Percentiles rank a stretch among this genome's conserved stretches.
Evolutionary conservation across 2,329 filamentous ascomycete genomes (phyloP).

Genomic region (Pseudocercospora crystallina): DNA sequence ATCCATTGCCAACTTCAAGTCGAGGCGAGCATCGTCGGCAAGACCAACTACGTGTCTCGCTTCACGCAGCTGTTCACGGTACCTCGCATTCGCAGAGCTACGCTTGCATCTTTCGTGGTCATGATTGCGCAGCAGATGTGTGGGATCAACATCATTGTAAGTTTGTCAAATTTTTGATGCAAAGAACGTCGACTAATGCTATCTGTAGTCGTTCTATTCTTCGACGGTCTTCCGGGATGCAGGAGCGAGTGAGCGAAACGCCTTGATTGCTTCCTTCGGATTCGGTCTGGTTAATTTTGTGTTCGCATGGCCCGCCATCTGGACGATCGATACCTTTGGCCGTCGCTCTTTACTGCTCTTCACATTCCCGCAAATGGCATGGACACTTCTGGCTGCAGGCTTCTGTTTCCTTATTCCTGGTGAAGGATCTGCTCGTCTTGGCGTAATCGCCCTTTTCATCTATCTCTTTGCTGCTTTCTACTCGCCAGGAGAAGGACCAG

Average conservation of each 20-base stretch:
- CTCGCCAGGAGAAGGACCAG: constrained; percentile 48
- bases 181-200: no score
- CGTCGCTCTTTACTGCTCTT: constrained; percentile 36
- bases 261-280: constrained; percentile 43
- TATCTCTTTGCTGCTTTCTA: constrained; percentile 53
- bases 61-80: constrained; percentile 52
- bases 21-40: constrained; percentile 30
- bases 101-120: constrained; percentile 25
- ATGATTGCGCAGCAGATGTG: constrained; percentile 37
- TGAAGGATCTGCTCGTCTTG: constrained; percentile 42
- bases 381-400: constrained; percentile 51
- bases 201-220: constrained; percentile 34
- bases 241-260: constrained; percentile 35
- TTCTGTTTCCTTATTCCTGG: constrained; percentile 40
- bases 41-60: constrained; percentile 43
- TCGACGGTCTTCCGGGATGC: constrained; percentile 38
- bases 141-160: constrained; percentile 27
- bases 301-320: constrained; percentile 42
- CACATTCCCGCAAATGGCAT: constrained; percentile 49
- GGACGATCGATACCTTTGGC: constrained; percentile 39
- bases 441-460: constrained; percentile 48
- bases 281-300: constrained; percentile 49
- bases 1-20: constrained; percentile 37
- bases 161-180: neutral
- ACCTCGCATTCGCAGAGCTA: constrained; percentile 48